These are phyloP conservation scores for Russula sp. DNA, from an alignment of 768 basidiomycete genomes.

Conservation along the genomic window DNA sequence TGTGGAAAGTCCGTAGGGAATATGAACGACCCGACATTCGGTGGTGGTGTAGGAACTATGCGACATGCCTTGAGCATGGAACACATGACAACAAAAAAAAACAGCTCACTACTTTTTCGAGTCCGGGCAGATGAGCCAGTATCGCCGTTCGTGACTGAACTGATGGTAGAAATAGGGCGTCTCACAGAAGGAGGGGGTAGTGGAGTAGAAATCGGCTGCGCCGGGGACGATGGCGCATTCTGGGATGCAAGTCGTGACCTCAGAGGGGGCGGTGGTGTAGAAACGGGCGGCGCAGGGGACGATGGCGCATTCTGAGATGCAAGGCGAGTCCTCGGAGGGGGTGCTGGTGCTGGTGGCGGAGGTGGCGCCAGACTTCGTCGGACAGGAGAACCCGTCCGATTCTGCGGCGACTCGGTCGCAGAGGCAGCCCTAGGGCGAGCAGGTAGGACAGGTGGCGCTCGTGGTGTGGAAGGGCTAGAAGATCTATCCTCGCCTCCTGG, in stretches of 20 bases:
- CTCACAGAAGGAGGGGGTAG: constrained; percentile 3
- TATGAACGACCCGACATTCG: constrained; percentile 59
- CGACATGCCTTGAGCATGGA: not conserved
- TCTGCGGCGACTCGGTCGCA: constrained; percentile 7
- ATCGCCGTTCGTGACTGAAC: constrained; percentile 9
- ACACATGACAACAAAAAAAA: not conserved
- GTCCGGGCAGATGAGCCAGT: not conserved
- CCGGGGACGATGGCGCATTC: not conserved
- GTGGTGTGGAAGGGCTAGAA: constrained; percentile 3
- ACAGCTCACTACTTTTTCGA: constrained; percentile 11
- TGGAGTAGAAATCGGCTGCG: not conserved
- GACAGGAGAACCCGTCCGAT: constrained; percentile 6
- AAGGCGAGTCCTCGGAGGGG: constrained; percentile 16
- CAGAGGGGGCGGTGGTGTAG: not conserved
- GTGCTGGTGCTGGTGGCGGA: constrained; percentile 25
- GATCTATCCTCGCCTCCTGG: not conserved
- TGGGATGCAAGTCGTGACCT: constrained; percentile 21
- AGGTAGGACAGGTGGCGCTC: constrained; percentile 28
- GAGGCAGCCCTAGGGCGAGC: constrained; percentile 25
- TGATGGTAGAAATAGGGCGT: constrained; percentile 3
- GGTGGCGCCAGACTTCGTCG: constrained; percentile 25
- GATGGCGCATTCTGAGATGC: constrained; percentile 20
- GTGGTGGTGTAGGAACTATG: constrained; percentile 51
- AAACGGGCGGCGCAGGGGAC: not conserved
- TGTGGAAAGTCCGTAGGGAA: constrained; percentile 77